Evolutionary conservation across 1,139 yeast species (phyloP), one percentile per base, ranked within the genome.

Genomic region (Kodamaea derodonti): DNA sequence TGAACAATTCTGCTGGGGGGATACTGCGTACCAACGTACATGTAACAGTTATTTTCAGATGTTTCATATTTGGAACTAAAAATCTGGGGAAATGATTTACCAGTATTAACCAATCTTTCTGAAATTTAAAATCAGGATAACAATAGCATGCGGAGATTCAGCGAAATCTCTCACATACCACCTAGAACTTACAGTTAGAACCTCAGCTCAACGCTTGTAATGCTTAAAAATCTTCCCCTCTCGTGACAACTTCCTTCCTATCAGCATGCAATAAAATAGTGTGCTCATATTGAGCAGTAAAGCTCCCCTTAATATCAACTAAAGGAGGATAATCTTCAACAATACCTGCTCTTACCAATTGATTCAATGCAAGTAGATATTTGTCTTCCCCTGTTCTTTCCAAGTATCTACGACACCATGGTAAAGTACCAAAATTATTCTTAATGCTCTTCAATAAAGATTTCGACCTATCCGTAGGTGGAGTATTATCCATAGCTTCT

Each of bases 291-390:
- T 92, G 99, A 0, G 98, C 98, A 28, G 98, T 92, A 69, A 85
- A 90, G 38, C 85, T 76, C 14, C 97, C 98, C 43, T 69, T 74
- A 30, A 71, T 62, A 58, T 92, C 99, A 34, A 77, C 81, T 48
- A 92, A 68, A n/a, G 99, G 99, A n/a, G 97, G 97, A 52, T 94
- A 90, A 48, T 86, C 98, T 51, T 84, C 86, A 7, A 92, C 90
- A 25, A 84, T 66, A 4, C 97, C 98, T 6, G 84, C 76, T 58
- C 81, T 80, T 34, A 88, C 96, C 55, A 92, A 71, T 49, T 79
- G 84, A 62, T 84, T 88, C 58, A 92, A 73, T n/a, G 95, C 97
- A 48, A 85, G 69, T 43, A 90, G 69, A 53, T 92, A 90, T 61
- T 88, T 88, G 31, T 88, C 96, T 56, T 92, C 95, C 13, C 96